Evolutionary conservation across 176 grass and related monocot species (phyloP).

Genomic region (Aegilops tauschii): DNA sequence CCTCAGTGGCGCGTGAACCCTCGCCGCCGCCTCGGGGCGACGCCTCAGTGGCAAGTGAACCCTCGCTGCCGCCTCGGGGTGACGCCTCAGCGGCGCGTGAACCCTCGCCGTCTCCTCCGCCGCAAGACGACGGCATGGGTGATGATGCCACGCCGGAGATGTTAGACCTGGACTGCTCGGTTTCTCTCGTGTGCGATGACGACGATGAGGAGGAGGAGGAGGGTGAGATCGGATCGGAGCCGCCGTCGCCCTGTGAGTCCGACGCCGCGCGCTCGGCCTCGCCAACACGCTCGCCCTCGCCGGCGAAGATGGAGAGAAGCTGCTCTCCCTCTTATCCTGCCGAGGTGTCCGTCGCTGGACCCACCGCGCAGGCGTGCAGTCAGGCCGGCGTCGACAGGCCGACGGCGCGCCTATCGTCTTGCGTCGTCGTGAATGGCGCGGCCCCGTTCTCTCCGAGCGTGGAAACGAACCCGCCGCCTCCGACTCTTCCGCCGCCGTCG

Average conservation of each 20-base stretch:
- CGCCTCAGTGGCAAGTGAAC: no score
- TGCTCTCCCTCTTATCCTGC: not conserved
- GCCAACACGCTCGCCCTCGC: not conserved
- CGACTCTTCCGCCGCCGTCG: not conserved
- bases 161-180: not conserved
- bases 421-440: not conserved
- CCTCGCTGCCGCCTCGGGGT: no score
- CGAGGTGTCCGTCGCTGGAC: not conserved
- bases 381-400: not conserved
- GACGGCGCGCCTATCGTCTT: not conserved
- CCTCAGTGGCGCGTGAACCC: no score
- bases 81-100: no score
- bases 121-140: not conserved
- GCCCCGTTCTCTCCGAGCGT: not conserved
- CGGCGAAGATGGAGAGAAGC: not conserved
- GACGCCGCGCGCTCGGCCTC: not conserved
- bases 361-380: not conserved
- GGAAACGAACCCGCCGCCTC: not conserved
- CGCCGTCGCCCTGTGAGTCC: not conserved
- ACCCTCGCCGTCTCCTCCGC: not conserved
- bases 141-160: not conserved
- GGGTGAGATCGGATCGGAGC: not conserved
- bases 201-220: not conserved
- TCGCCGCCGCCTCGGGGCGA: no score
- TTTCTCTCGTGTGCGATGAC: not conserved